A percentile compares a stretch with the other conserved stretches of the same genome.
Conservation (phyloP, 2,329 filamentous ascomycete genomes). For the Claviceps quebecensis region DNA sequence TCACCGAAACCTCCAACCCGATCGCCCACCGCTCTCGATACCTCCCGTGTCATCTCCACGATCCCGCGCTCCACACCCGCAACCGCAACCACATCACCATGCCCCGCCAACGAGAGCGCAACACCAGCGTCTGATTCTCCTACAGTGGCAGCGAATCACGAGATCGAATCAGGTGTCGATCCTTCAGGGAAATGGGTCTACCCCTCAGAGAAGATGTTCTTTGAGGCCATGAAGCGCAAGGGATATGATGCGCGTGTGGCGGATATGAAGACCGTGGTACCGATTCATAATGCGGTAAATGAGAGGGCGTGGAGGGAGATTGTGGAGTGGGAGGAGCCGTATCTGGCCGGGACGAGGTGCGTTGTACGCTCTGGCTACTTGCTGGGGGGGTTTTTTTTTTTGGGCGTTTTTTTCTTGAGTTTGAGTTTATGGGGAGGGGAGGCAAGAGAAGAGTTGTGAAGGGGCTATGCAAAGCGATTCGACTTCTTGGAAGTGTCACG, state of each 20-base stretch:
- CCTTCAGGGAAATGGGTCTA: constrained; percentile 88
- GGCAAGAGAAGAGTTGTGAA: no score
- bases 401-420: no score
- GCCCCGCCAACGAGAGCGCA: constrained; percentile 24
- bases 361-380: constrained; percentile 6
- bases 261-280: constrained; percentile 86
- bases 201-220: constrained; percentile 94
- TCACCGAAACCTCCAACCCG: constrained; percentile 9
- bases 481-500: constrained; percentile 51
- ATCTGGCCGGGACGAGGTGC: constrained; percentile 41
- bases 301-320: constrained; percentile 94
- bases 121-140: constrained; percentile 17
- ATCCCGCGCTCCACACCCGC: constrained; percentile 50
- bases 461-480: no score
- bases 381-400: no score
- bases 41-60: constrained; percentile 59
- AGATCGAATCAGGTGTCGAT: constrained; percentile 63
- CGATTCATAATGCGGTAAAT: constrained; percentile 97
- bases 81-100: constrained; percentile 9
- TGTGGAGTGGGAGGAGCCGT: constrained; percentile 70
- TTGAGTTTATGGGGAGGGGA: no score
- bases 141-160: constrained; percentile 59
- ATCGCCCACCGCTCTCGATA: constrained; percentile 33
- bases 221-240: constrained; percentile 91
- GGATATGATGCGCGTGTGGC: constrained; percentile 54